Evolutionary conservation across 140 eudicot genomes (phyloP).

Genomic region (Stevia rebaudiana): DNA sequence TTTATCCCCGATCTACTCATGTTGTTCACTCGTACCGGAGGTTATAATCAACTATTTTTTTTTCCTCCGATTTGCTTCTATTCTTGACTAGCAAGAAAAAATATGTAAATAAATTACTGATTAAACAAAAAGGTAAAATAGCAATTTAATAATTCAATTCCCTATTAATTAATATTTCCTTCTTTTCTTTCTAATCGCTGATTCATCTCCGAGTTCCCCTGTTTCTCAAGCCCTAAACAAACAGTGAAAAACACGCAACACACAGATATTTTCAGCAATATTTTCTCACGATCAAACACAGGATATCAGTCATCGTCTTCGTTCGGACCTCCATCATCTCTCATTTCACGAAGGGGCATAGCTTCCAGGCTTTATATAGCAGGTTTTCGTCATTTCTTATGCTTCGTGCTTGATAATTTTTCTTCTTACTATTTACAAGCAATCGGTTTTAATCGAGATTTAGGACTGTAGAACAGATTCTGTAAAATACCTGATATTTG

Average conservation of each 20-base stretch:
- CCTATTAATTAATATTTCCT: too few species aligned
- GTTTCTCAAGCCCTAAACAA: conserved; percentile 23
- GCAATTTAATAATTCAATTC: too few species aligned
- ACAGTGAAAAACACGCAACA: not conserved
- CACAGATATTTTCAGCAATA: not conserved
- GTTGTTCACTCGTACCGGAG: too few species aligned
- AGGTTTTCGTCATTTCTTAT: conserved; percentile 31
- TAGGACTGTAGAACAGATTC: not conserved
- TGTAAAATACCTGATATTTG: not conserved
- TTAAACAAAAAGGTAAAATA: too few species aligned
- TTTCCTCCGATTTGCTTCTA: too few species aligned
- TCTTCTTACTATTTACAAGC: not conserved
- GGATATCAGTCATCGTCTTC: conserved; percentile 18
- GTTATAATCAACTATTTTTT: too few species aligned
- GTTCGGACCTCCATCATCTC: conserved; percentile 20
- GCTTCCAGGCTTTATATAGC: conserved; percentile 82
- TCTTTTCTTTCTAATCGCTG: too few species aligned
- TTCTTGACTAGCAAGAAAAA: too few species aligned
- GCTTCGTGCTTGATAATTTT: not conserved
- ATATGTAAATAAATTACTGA: too few species aligned
- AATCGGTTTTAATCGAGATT: not conserved
- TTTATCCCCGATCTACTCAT: too few species aligned
- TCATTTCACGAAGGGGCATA: conserved; percentile 64
- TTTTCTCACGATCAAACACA: conserved; percentile 27
- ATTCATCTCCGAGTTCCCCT: not conserved